Conservation (phyloP, 2,329 filamentous ascomycete species). For the Ascochyta fabae region DNA sequence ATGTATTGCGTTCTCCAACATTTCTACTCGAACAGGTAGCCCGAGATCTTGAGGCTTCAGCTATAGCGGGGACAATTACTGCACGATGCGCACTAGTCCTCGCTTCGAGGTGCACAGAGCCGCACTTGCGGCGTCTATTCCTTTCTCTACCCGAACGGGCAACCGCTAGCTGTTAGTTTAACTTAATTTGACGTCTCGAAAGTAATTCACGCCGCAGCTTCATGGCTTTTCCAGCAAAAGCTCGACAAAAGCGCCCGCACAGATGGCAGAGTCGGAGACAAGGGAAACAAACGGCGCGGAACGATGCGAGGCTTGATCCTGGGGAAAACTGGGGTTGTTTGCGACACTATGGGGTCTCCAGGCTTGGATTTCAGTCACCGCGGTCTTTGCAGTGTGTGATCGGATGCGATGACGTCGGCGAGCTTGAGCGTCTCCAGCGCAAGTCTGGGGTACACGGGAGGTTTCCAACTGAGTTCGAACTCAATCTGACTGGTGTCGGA, state of each 20-base stretch:
- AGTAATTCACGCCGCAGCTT: not conserved
- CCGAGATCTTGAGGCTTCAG: not conserved
- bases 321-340: constrained; percentile 28
- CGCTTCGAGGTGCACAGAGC: not conserved
- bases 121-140: constrained; percentile 1
- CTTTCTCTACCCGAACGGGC: not conserved
- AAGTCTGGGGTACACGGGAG: not conserved
- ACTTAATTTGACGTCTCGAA: not conserved
- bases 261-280: not conserved
- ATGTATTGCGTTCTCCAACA: not conserved
- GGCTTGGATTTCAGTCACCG: constrained; percentile 11
- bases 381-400: constrained; percentile 13
- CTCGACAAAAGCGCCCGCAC: not conserved
- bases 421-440: not conserved
- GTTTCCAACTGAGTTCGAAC: not conserved
- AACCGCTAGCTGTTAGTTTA: not conserved
- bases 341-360: constrained; percentile 19
- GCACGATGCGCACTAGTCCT: not conserved
- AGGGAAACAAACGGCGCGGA: constrained; percentile 24
- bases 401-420: constrained; percentile 9
- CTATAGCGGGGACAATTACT: constrained; percentile 1
- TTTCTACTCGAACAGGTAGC: not conserved
- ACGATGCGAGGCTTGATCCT: constrained; percentile 27
- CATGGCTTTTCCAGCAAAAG: not conserved
- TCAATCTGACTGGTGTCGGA: too few relatives aligned